Percentiles rank a stretch among this genome's conserved stretches.
Evolutionary conservation across 345 rosid species (phyloP).

Genomic region (Sisymbrium altissimum): DNA sequence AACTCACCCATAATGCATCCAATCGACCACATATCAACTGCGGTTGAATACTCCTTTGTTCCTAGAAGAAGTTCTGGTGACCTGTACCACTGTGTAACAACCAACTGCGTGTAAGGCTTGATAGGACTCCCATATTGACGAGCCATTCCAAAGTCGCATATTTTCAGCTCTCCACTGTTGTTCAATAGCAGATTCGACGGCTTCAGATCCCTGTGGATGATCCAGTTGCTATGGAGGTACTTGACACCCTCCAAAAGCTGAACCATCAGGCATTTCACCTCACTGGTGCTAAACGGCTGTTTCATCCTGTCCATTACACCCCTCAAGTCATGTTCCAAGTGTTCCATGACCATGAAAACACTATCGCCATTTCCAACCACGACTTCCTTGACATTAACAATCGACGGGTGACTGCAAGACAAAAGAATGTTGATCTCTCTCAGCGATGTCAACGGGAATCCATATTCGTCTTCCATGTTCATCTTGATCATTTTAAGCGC

Average conservation of each 20-base stretch:
- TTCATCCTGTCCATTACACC: conserved; percentile 69
- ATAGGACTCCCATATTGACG: conserved; percentile 80
- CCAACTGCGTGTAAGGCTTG: conserved; percentile 75
- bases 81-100: conserved; percentile 86
- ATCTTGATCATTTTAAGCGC: conserved; percentile 85
- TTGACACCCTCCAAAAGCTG: conserved; percentile 79
- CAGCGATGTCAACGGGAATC: conserved; percentile 76
- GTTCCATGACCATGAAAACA: conserved; percentile 93
- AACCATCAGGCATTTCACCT: conserved; percentile 80
- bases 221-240: conserved; percentile 92
- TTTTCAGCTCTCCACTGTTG: conserved; percentile 73
- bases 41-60: conserved; percentile 70
- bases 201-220: conserved; percentile 84
- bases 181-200: conserved; percentile 80
- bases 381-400: conserved; percentile 81
- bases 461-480: conserved; percentile 63
- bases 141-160: conserved; percentile 85
- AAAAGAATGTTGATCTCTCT: conserved; percentile 84
- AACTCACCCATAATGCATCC: conserved; percentile 96
- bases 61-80: conserved; percentile 86
- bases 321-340: conserved; percentile 83
- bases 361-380: conserved; percentile 59
- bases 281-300: conserved; percentile 79
- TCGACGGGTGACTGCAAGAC: conserved; percentile 65
- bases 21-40: conserved; percentile 94